Conservation (phyloP, 257 asterid genomes). For the Solanum medicagineum region DNA sequence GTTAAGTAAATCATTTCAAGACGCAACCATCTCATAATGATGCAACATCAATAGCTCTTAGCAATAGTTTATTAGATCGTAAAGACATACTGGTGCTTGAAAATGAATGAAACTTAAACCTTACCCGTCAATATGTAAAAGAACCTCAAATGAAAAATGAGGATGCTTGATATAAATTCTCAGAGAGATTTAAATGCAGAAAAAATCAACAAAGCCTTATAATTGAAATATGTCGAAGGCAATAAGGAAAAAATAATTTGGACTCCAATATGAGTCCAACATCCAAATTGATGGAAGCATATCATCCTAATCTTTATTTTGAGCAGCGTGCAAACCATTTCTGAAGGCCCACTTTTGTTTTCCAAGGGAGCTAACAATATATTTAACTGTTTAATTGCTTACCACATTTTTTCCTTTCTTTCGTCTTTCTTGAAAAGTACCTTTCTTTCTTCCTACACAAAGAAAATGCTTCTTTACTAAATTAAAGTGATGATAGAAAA, state of each 20-base stretch:
- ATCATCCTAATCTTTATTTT: not conserved
- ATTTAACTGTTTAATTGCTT: not conserved
- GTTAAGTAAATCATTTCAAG: constrained; percentile 37
- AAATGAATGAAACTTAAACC: not conserved
- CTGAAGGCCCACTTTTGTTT: not conserved
- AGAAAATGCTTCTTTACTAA: not conserved
- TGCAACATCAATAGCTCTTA: not conserved
- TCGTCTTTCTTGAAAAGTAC: not conserved
- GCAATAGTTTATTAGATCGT: not conserved
- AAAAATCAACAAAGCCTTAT: not conserved
- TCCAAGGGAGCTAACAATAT: not conserved
- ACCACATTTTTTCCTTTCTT: not conserved
- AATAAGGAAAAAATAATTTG: not conserved
- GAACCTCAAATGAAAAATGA: not conserved
- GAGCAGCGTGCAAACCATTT: not conserved
- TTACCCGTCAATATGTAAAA: not conserved
- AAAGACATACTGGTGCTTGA: not conserved
- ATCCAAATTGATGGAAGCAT: not conserved
- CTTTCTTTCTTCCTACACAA: not conserved
- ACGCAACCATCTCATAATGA: constrained; percentile 5
- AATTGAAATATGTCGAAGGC: not conserved
- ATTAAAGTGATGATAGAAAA: not conserved
- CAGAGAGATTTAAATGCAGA: not conserved
- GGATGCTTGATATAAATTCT: not conserved
- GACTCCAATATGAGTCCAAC: not conserved